Evolutionary conservation across 176 grass and related monocot genomes (phyloP).

Genomic region (Phoenix dactylifera): DNA sequence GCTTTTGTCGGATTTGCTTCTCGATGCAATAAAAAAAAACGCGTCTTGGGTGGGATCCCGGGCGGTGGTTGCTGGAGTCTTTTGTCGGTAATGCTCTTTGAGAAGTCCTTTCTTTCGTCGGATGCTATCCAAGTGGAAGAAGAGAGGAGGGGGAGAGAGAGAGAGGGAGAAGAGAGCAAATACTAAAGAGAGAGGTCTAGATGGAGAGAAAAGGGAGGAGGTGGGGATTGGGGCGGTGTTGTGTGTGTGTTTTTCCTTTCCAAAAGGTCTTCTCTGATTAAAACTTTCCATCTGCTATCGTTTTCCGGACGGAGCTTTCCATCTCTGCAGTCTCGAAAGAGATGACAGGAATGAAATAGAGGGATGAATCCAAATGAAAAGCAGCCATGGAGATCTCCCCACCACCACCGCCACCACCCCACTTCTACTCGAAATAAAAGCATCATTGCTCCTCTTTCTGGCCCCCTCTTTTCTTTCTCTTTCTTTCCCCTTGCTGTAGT

Average conservation of each 20-base stretch:
- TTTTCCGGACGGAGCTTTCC: slow-evolving; percentile 36
- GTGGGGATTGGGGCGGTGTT: slow-evolving; percentile 2
- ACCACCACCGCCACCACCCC: background rate
- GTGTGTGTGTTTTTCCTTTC: slow-evolving; percentile 4
- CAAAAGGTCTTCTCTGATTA: slow-evolving; percentile 28
- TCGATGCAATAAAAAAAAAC: no score
- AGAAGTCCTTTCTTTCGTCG: no score
- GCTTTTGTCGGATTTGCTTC: no score
- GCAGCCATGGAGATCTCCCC: background rate
- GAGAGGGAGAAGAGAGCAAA: no score
- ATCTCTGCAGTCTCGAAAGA: slow-evolving; percentile 28
- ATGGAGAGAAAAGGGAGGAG: slow-evolving; percentile 2
- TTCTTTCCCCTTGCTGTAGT: background rate
- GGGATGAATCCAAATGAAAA: slow-evolving; percentile 14
- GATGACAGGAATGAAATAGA: slow-evolving; percentile 17
- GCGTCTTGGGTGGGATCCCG: no score
- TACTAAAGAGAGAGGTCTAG: background rate
- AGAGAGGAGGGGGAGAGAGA: no score
- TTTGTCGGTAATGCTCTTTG: no score
- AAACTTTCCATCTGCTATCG: slow-evolving; percentile 24
- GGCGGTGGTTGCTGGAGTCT: no score
- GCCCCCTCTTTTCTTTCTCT: slow-evolving; percentile 5
- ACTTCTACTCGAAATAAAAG: background rate
- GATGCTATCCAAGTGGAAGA: no score
- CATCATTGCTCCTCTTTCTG: slow-evolving; percentile 25